Conservation (phyloP, 75 land plant genomes). For the Sequoia sempervirens region DNA sequence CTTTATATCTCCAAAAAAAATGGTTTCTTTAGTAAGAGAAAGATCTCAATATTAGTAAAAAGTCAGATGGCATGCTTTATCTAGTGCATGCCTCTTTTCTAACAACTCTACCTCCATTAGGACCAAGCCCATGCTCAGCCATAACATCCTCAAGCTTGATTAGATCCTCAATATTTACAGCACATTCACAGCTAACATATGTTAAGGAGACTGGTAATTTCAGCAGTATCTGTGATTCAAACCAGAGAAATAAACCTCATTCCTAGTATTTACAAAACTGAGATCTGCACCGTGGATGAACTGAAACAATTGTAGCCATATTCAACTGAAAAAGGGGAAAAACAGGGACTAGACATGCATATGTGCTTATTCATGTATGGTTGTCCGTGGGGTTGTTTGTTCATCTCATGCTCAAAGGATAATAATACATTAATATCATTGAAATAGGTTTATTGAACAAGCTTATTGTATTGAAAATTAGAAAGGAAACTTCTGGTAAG, state of each 20-base stretch:
- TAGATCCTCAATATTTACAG: slow-evolving; percentile 87
- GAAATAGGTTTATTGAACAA: neutral
- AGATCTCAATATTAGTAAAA: slow-evolving; percentile 2
- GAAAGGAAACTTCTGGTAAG: neutral
- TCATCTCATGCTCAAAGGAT: neutral
- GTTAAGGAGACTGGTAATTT: slow-evolving; percentile 21
- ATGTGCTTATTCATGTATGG: neutral
- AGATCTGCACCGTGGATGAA: neutral
- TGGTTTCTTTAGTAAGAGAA: slow-evolving; percentile 1
- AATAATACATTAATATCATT: neutral
- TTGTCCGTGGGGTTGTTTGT: neutral
- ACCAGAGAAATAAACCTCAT: neutral
- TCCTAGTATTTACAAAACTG: neutral
- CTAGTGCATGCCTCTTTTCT: neutral
- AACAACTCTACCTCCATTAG: slow-evolving; percentile 83
- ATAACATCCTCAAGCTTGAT: slow-evolving; percentile 94
- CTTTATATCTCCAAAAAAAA: neutral
- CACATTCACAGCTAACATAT: slow-evolving; percentile 75
- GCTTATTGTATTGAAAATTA: neutral
- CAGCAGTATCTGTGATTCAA: neutral
- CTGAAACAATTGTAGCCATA: neutral
- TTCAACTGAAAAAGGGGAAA: neutral
- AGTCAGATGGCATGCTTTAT: neutral
- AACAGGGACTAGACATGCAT: neutral
- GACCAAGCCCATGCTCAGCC: slow-evolving; percentile 90